These are phyloP conservation scores for Aspergillus sclerotiicarbonarius DNA, from an alignment of 495 filamentous ascomycete genomes.

Conservation along the genomic window DNA sequence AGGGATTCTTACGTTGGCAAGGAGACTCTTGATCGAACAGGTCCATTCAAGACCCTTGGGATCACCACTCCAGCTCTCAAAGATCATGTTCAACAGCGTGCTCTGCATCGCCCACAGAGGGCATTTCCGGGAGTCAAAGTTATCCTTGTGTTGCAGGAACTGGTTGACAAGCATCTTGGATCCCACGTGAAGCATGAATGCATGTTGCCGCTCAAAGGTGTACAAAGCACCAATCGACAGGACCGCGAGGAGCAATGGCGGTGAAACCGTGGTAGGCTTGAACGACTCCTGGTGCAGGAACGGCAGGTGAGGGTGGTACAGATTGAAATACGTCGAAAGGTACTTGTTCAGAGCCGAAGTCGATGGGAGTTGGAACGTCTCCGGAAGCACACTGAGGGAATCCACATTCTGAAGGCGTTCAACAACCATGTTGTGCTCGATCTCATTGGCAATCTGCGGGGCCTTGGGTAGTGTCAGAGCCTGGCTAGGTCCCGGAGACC, in stretches of 20 bases:
- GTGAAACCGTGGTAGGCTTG: slow-evolving; percentile 69
- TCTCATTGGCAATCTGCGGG: slow-evolving; percentile 66
- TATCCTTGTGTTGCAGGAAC: slow-evolving; percentile 96
- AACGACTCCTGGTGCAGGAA: slow-evolving; percentile 96
- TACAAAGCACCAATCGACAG: slow-evolving; percentile 95
- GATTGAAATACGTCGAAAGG: slow-evolving; percentile 90
- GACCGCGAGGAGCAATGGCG: slow-evolving; percentile 83
- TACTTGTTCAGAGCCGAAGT: slow-evolving; percentile 80
- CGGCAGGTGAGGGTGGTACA: slow-evolving; percentile 95
- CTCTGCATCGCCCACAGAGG: slow-evolving; percentile 97
- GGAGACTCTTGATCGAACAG: slow-evolving; percentile 94
- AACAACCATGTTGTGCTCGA: slow-evolving; percentile 76
- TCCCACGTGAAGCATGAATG: slow-evolving; percentile 94
- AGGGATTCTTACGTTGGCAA: slow-evolving; percentile 62
- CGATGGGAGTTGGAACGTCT: slow-evolving; percentile 83
- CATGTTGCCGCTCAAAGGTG: slow-evolving; percentile 93
- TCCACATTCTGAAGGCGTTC: slow-evolving; percentile 83
- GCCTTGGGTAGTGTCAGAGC: slow-evolving; percentile 63
- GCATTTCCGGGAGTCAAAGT: slow-evolving; percentile 98
- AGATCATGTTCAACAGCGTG: slow-evolving; percentile 95
- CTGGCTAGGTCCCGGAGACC: slow-evolving; percentile 64
- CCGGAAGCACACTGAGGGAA: slow-evolving; percentile 75
- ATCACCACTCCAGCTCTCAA: slow-evolving; percentile 98
- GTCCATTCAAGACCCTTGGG: slow-evolving; percentile 98
- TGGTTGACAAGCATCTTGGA: slow-evolving; percentile 96